phyloP scores from a whole-genome alignment of 345 rosid species.

The Sonneratia alba region DNA sequence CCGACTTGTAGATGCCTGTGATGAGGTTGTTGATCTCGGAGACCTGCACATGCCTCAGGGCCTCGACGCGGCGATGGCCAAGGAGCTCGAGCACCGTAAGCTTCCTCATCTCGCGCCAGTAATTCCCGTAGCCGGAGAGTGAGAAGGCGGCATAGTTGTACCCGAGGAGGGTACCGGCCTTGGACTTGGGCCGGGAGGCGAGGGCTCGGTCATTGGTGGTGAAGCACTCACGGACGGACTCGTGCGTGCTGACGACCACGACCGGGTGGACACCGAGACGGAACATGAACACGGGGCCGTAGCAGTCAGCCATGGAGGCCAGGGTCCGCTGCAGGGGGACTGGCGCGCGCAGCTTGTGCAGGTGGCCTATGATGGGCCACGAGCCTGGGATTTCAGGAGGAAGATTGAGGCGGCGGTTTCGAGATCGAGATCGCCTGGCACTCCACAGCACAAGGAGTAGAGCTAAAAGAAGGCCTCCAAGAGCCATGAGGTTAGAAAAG shows the following conservation, averaged over 20 bases:
- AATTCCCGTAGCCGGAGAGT: slow-evolving; percentile 46
- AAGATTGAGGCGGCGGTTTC: neutral
- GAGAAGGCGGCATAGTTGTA: slow-evolving; percentile 55
- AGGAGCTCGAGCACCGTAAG: slow-evolving; percentile 49
- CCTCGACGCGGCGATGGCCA: slow-evolving; percentile 42
- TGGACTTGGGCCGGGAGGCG: slow-evolving; percentile 43
- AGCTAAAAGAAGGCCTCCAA: neutral
- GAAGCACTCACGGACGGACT: slow-evolving; percentile 51
- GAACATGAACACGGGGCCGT: slow-evolving; percentile 40
- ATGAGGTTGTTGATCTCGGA: slow-evolving; percentile 27
- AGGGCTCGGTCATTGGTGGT: slow-evolving; percentile 50
- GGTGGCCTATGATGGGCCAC: slow-evolving; percentile 54
- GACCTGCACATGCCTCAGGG: slow-evolving; percentile 32
- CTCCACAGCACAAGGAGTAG: neutral
- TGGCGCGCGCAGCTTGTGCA: slow-evolving; percentile 29
- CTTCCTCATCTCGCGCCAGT: slow-evolving; percentile 66
- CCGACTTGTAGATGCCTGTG: slow-evolving; percentile 19
- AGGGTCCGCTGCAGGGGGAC: slow-evolving; percentile 31
- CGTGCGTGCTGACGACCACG: slow-evolving; percentile 32
- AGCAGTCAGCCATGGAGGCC: slow-evolving; percentile 32
- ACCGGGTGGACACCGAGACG: slow-evolving; percentile 35
- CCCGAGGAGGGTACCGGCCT: slow-evolving; percentile 29
- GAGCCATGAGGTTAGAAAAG: neutral
- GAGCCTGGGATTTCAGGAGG: slow-evolving; percentile 22
- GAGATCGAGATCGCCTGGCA: neutral